A percentile compares a stretch with the other conserved stretches of the same genome.
These are phyloP conservation scores for Fusarium anthophilum DNA, from an alignment of 2,329 filamentous ascomycete species.

Conservation along the genomic window DNA sequence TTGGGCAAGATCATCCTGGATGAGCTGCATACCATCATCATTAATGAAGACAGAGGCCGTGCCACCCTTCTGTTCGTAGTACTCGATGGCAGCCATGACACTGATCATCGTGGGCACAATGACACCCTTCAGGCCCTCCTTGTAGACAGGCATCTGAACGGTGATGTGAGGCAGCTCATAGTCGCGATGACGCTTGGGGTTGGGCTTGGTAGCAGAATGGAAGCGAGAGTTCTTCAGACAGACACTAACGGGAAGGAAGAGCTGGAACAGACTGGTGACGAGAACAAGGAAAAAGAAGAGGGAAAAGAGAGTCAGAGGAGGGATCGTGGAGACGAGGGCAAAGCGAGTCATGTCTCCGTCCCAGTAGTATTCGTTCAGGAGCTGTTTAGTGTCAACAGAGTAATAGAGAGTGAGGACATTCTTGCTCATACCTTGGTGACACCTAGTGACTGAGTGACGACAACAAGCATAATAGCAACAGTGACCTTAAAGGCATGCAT, in stretches of 20 bases:
- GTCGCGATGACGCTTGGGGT: conserved; percentile 37
- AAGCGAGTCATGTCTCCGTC: conserved; percentile 9
- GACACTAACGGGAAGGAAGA: conserved; percentile 38
- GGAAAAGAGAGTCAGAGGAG: conserved; percentile 25
- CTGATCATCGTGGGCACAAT: conserved; percentile 1
- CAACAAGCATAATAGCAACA: conserved; percentile 39
- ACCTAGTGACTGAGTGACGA: conserved; percentile 37
- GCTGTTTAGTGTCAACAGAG: neutral
- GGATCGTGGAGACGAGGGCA: conserved; percentile 21
- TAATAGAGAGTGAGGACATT: too few species aligned
- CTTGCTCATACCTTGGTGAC: conserved; percentile 2
- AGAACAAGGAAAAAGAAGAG: conserved; percentile 42
- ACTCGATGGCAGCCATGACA: conserved; percentile 65
- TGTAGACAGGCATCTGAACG: conserved; percentile 59
- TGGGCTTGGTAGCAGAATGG: conserved; percentile 41
- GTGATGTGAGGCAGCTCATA: conserved; percentile 56
- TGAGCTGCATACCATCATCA: conserved; percentile 73
- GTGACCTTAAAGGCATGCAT: conserved; percentile 38
- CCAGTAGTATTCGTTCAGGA: neutral
- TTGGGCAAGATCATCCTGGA: conserved; percentile 59
- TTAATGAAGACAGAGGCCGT: conserved; percentile 74
- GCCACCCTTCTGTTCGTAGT: conserved; percentile 70
- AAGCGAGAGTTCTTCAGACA: conserved; percentile 40
- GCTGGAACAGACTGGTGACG: conserved; percentile 37
- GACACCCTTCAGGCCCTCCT: conserved; percentile 42